These are phyloP conservation scores for Epicoccum nigrum DNA, from an alignment of 2,329 filamentous ascomycete species.

Conservation along the genomic window DNA sequence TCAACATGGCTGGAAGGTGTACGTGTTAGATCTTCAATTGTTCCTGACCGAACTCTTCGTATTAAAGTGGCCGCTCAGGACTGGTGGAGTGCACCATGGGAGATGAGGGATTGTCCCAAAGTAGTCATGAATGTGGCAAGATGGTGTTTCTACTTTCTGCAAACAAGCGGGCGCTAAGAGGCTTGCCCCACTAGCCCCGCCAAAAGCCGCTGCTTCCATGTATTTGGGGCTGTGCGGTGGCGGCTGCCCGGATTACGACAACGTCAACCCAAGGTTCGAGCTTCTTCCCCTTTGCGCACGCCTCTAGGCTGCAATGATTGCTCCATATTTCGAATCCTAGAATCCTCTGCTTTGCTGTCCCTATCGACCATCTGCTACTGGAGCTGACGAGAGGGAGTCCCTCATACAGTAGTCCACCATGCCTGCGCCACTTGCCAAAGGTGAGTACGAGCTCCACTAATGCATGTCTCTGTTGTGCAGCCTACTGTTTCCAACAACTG, in stretches of 20 bases:
- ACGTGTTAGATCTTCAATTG: too few species aligned
- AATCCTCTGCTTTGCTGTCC: neutral
- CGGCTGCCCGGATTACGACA: conserved; percentile 18
- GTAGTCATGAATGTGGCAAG: too few species aligned
- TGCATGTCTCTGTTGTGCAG: conserved; percentile 31
- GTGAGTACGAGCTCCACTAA: conserved; percentile 34
- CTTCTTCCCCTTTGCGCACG: conserved; percentile 3
- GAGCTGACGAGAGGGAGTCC: neutral
- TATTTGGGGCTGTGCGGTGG: conserved; percentile 22
- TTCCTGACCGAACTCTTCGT: too few species aligned
- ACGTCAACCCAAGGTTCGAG: conserved; percentile 6
- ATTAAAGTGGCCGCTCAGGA: too few species aligned
- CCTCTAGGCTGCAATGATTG: conserved; percentile 15
- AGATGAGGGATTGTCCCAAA: too few species aligned
- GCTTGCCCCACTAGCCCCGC: conserved; percentile 11
- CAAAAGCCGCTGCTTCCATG: conserved; percentile 4
- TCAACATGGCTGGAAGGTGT: too few species aligned
- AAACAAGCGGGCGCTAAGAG: conserved; percentile 11
- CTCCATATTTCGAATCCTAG: neutral
- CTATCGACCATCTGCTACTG: neutral
- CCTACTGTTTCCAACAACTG: too few species aligned
- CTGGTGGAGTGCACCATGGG: too few species aligned
- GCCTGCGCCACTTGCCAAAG: conserved; percentile 52
- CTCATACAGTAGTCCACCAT: conserved; percentile 23
- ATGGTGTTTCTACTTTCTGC: too few species aligned